A percentile compares a stretch with the other conserved stretches of the same genome.
These are phyloP conservation scores for Colletotrichum sansevieriae DNA, from an alignment of 2,329 filamentous ascomycete genomes.

Conservation along the genomic window DNA sequence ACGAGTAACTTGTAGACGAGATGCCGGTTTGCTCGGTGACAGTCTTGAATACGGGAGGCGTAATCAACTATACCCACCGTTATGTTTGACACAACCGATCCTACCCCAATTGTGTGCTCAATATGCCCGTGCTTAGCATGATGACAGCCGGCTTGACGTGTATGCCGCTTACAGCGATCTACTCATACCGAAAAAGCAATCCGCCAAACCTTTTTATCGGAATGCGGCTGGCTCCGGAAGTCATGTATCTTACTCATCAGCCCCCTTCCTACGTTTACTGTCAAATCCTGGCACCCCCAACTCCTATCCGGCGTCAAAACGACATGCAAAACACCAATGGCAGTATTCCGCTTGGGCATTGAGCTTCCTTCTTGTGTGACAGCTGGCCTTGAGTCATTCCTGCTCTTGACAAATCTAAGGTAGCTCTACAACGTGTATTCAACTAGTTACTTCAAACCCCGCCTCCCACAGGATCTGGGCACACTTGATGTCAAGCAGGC, in stretches of 20 bases:
- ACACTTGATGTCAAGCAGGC: neutral
- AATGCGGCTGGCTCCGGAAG: conserved; percentile 14
- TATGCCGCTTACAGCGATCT: conserved; percentile 2
- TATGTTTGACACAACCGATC: neutral
- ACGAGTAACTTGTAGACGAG: neutral
- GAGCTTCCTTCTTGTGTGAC: neutral
- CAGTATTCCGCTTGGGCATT: neutral
- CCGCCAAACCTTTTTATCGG: neutral
- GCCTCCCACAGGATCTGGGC: too few species aligned
- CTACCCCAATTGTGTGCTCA: neutral
- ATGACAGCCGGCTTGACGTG: conserved; percentile 9
- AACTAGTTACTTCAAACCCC: neutral
- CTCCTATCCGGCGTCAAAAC: too few species aligned
- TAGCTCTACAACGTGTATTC: neutral
- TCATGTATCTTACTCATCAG: neutral
- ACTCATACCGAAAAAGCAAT: neutral
- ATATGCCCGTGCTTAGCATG: conserved; percentile 8
- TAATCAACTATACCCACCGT: neutral
- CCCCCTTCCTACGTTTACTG: neutral
- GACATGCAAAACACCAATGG: too few species aligned
- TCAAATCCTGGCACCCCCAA: neutral
- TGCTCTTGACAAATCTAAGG: neutral
- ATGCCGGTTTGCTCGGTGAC: neutral
- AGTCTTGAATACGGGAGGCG: neutral
- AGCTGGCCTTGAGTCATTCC: neutral